These are phyloP conservation scores for Neonectria faginata DNA, from an alignment of 2,329 filamentous ascomycete genomes.

Conservation along the genomic window DNA sequence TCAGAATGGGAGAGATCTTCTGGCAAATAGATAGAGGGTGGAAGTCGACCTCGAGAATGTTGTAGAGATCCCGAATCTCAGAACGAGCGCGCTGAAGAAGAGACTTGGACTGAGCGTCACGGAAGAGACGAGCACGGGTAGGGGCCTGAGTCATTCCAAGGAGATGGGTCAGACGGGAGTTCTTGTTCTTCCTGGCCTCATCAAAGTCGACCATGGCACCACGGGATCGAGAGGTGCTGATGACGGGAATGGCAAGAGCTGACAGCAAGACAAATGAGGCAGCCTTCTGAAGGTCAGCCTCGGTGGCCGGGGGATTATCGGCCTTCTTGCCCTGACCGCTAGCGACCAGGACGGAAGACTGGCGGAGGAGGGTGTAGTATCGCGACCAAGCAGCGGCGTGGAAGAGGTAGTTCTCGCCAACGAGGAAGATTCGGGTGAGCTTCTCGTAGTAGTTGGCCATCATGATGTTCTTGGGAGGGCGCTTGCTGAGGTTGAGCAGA, in stretches of 20 bases:
- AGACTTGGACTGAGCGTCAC: conserved; percentile 94
- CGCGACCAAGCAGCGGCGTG: conserved; percentile 97
- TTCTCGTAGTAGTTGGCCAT: conserved; percentile 99
- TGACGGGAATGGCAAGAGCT: conserved; percentile 97
- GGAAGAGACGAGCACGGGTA: conserved; percentile 91
- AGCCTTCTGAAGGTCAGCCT: conserved; percentile 91
- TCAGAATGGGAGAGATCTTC: conserved; percentile 96
- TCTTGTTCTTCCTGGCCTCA: conserved; percentile 98
- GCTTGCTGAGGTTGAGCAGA: conserved; percentile 96
- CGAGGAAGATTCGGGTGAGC: conserved; percentile 96
- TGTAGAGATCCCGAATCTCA: conserved; percentile 97
- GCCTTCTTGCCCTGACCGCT: conserved; percentile 90
- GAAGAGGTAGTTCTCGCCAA: conserved; percentile 99
- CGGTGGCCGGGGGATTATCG: conserved; percentile 90
- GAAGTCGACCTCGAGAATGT: conserved; percentile 99
- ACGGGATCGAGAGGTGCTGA: conserved; percentile 96
- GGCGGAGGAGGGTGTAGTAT: conserved; percentile 95
- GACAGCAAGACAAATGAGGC: conserved; percentile 96
- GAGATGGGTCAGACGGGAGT: conserved; percentile 94
- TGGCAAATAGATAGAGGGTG: conserved; percentile 98
- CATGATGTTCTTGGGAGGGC: conserved; percentile 98
- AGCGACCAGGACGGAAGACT: conserved; percentile 85
- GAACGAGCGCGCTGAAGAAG: conserved; percentile 91
- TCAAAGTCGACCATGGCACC: conserved; percentile 97
- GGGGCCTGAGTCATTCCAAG: conserved; percentile 92